A percentile compares a stretch with the other conserved stretches of the same genome.
Evolutionary conservation across 495 filamentous ascomycete species (phyloP).

Genomic region (Aspergillus conjunctus): DNA sequence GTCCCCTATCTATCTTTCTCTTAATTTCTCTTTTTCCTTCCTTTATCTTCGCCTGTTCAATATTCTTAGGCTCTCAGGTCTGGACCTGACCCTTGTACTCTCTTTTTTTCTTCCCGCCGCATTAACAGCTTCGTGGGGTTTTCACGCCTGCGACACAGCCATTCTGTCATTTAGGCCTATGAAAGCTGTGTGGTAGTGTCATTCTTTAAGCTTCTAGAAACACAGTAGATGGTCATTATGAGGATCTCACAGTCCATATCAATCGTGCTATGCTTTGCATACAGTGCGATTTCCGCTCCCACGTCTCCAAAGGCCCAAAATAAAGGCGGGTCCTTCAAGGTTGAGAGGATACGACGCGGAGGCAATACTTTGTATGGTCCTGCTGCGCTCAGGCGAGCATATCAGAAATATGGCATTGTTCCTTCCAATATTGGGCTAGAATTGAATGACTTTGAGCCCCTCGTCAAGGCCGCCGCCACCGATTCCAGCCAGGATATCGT

Average conservation of each 20-base stretch:
- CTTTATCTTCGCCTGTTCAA: background rate
- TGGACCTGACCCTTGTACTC: constrained; percentile 1
- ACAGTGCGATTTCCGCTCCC: constrained; percentile 43
- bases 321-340: constrained; percentile 55
- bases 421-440: constrained; percentile 32
- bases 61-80: constrained; percentile 6
- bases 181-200: constrained; percentile 11
- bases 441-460: constrained; percentile 41
- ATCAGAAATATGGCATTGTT: constrained; percentile 62
- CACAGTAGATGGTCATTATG: constrained; percentile 29
- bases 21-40: constrained; percentile 7
- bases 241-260: constrained; percentile 34
- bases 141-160: constrained; percentile 2
- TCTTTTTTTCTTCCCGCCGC: constrained; percentile 26
- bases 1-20: constrained; percentile 24
- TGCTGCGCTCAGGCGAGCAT: constrained; percentile 60
- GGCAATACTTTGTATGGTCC: constrained; percentile 57
- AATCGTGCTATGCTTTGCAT: constrained; percentile 36
- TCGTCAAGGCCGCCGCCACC: constrained; percentile 25
- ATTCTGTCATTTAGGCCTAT: background rate
- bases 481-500: constrained; percentile 24
- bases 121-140: constrained; percentile 21
- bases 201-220: constrained; percentile 9
- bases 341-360: constrained; percentile 58
- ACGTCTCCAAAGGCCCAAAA: constrained; percentile 25